Evolutionary conservation across 23 red algal genomes (phyloP).

Genomic region (Gracilaria caudata): DNA sequence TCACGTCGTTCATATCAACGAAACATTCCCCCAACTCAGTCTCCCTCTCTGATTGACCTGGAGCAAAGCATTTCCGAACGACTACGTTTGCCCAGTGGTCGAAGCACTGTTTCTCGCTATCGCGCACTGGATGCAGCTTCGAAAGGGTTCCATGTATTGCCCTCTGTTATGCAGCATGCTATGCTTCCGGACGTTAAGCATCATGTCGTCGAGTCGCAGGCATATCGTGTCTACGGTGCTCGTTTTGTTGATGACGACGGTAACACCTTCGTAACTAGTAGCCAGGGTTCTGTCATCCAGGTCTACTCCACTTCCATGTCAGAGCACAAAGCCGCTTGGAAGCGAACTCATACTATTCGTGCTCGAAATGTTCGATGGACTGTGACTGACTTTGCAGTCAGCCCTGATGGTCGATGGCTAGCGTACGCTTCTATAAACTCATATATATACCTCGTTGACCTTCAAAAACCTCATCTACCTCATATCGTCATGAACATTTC

Average conservation of each 20-base stretch:
- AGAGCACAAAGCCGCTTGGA: conserved; percentile 44
- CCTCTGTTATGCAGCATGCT: conserved; percentile 16
- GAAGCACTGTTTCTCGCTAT: conserved; percentile 7
- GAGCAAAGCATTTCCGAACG: neutral
- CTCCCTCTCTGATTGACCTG: conserved; percentile 31
- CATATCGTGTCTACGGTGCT: conserved; percentile 38
- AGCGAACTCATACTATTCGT: conserved; percentile 21
- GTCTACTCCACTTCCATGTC: conserved; percentile 65
- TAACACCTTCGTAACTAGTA: conserved; percentile 44
- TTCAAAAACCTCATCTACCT: conserved; percentile 2
- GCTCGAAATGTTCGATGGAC: conserved; percentile 54
- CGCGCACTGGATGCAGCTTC: conserved; percentile 37
- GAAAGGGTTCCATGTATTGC: conserved; percentile 5
- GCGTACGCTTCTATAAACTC: conserved; percentile 62
- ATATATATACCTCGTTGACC: conserved; percentile 55
- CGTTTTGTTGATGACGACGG: conserved; percentile 41
- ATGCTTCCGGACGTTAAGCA: conserved; percentile 31
- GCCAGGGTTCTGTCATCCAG: conserved; percentile 42
- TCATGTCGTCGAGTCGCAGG: conserved; percentile 21
- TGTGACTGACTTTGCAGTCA: conserved; percentile 62
- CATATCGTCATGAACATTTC: neutral
- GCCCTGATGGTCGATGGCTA: conserved; percentile 55
- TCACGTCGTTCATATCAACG: neutral
- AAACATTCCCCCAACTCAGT: neutral
- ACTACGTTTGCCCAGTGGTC: neutral